Evolutionary conservation across 1,139 yeast genomes (phyloP).

Genomic region (Nakaseomyces glabratus): DNA sequence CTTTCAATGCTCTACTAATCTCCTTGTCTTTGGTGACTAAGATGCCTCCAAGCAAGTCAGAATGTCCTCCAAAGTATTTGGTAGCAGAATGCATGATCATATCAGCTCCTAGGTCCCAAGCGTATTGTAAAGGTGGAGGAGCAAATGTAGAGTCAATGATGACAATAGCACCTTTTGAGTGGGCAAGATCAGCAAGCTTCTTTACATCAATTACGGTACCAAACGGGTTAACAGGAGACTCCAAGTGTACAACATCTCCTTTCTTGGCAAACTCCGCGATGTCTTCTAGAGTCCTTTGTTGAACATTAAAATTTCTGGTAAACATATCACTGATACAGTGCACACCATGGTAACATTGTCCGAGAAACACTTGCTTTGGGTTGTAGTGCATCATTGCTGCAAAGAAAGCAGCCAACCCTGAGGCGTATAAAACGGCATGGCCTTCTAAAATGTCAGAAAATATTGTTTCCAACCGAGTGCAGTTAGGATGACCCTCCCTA

Average conservation of each 20-base stretch:
- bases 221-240: conserved; percentile 81
- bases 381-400: conserved; percentile 64
- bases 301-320: conserved; percentile 50
- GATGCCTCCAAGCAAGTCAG: conserved; percentile 81
- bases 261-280: conserved; percentile 42
- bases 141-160: conserved; percentile 85
- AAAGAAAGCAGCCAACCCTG: conserved; percentile 74
- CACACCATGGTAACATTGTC: conserved; percentile 79
- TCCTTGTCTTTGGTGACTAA: conserved; percentile 51
- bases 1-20: conserved; percentile 39
- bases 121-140: conserved; percentile 82
- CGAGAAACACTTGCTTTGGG: conserved; percentile 70
- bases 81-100: conserved; percentile 87
- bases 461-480: conserved; percentile 56
- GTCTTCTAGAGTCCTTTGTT: conserved; percentile 44
- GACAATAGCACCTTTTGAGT: conserved; percentile 56
- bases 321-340: conserved; percentile 59
- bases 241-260: conserved; percentile 78
- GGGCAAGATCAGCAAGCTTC: conserved; percentile 58
- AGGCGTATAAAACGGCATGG: conserved; percentile 56
- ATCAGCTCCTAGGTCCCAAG: conserved; percentile 75
- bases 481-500: conserved; percentile 63
- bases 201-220: conserved; percentile 61
- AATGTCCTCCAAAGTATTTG: conserved; percentile 87
- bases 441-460: conserved; percentile 50